Percentiles rank a stretch among this genome's conserved stretches.
Conservation (phyloP, 441 rosid species). For the Aleurites moluccanus region DNA sequence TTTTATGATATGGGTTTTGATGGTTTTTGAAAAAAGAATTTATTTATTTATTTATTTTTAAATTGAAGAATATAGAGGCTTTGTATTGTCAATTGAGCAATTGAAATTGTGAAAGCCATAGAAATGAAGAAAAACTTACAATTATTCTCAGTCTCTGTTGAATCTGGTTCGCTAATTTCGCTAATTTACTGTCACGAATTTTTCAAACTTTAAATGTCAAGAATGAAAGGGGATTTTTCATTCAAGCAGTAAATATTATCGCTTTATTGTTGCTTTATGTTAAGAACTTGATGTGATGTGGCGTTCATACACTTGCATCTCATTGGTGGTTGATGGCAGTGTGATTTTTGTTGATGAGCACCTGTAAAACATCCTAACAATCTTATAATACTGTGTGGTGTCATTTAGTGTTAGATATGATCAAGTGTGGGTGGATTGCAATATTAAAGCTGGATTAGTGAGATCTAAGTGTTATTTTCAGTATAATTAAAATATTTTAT, state of each 20-base stretch:
- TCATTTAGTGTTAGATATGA: conserved; percentile 30
- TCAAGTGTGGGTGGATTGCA: conserved; percentile 41
- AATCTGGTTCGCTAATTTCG: no score
- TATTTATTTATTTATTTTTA: no score
- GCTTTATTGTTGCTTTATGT: conserved; percentile 29
- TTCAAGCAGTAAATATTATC: no score
- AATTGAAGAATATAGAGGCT: no score
- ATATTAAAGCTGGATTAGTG: conserved; percentile 43
- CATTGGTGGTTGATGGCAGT: conserved; percentile 62
- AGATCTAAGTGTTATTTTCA: conserved; percentile 41
- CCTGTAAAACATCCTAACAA: conserved; percentile 29
- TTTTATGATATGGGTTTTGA: no score
- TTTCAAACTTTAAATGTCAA: background rate
- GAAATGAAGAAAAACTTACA: no score
- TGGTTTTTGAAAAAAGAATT: no score
- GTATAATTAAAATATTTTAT: no score
- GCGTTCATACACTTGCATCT: conserved; percentile 51
- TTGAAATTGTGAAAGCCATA: no score
- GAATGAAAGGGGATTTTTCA: background rate
- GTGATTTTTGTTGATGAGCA: conserved; percentile 42
- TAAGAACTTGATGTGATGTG: conserved; percentile 81
- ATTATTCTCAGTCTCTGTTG: no score
- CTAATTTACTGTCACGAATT: no score
- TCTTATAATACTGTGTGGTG: conserved; percentile 24
- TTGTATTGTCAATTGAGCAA: no score